Evolutionary conservation across 1,139 yeast species (phyloP), one percentile per base, ranked within the genome.

Genomic region (Arxiozyma slooffiae): DNA sequence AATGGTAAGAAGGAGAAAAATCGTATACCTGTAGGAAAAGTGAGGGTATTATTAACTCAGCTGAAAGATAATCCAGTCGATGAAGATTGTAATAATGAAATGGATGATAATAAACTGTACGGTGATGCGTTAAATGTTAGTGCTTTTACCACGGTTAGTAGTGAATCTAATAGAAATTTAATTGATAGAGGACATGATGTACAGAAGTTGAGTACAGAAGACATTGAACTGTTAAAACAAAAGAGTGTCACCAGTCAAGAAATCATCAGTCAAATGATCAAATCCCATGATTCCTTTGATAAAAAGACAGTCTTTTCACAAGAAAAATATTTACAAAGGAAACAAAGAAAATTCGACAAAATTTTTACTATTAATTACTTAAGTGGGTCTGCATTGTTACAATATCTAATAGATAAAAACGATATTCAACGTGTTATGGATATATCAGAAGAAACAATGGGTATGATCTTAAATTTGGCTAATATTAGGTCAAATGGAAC

Each of bases 221-320:
- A 90, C 59, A 87, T 92, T 57, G 95, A 89, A 61, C 77, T 75
- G 42, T 75, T 92, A 69, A 92, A 92, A 66, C 74, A 76, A 56
- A 74, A 80, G 37, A 82, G 84, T 1, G 79, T 77, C 8, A 75
- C 83, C 26, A 95, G 96, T n/a, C 85, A 84, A 60, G 81, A 80
- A 49, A 83, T 94, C 57, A 89, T 92, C 52, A 85, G 85, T 55
- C 80, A 79, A 60, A 85, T 92, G 69, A 81, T 88, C 57, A 82
- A 82, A 52, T 81, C 90, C 17, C 97, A 94, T 69, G 85, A 76
- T 43, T 86, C 88, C 14, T 92, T 92, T 64, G 89, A 86, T 59
- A 84, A 87, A 64, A 92, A 92, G 69, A 92, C 98, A 4, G 73
- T 82, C 24, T 88, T 78, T 62, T 87, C 97, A 4, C 96, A 92